phyloP scores from a whole-genome alignment of 2,329 filamentous ascomycete genomes.

The Aspergillus hortae region DNA sequence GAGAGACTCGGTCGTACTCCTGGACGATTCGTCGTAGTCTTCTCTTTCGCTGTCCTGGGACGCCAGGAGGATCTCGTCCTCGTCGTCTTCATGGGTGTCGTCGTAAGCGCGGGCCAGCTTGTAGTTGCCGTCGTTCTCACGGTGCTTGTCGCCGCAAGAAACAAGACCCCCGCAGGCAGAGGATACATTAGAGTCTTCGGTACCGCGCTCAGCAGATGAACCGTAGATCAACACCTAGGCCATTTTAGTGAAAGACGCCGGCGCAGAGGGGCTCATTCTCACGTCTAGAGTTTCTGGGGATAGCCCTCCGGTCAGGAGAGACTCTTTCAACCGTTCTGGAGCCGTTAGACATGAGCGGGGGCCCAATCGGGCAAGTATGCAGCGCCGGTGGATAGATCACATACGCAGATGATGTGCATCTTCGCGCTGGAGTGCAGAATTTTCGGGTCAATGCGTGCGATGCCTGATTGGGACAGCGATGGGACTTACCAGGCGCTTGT shows the following conservation, averaged over 20 bases:
- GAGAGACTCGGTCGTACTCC: slow-evolving; percentile 14
- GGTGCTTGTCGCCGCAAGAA: neutral
- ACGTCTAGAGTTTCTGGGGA: slow-evolving; percentile 49
- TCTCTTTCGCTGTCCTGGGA: slow-evolving; percentile 23
- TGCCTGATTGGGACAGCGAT: neutral
- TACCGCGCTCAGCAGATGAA: neutral
- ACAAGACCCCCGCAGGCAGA: neutral
- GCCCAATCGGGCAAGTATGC: neutral
- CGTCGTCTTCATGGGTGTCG: slow-evolving; percentile 12
- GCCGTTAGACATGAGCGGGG: slow-evolving; percentile 5
- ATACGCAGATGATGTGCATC: slow-evolving; percentile 13
- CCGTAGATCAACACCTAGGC: slow-evolving; percentile 20
- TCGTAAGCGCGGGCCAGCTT: slow-evolving; percentile 2
- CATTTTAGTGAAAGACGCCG: neutral
- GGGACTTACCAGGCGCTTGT: slow-evolving; percentile 54
- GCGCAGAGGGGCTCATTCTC: slow-evolving; percentile 5
- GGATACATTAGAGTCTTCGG: neutral
- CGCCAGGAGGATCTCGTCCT: slow-evolving; percentile 19
- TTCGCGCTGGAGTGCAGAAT: slow-evolving; percentile 13
- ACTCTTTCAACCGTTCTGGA: slow-evolving; percentile 46
- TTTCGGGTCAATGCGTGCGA: neutral
- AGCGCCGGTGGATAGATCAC: neutral
- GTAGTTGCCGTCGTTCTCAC: neutral
- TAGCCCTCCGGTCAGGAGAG: slow-evolving; percentile 50
- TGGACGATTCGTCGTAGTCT: slow-evolving; percentile 19